A percentile compares a stretch with the other conserved stretches of the same genome.
phyloP scores from a whole-genome alignment of 1,284 basidiomycete genomes.

The Rhodotorula sp. region DNA sequence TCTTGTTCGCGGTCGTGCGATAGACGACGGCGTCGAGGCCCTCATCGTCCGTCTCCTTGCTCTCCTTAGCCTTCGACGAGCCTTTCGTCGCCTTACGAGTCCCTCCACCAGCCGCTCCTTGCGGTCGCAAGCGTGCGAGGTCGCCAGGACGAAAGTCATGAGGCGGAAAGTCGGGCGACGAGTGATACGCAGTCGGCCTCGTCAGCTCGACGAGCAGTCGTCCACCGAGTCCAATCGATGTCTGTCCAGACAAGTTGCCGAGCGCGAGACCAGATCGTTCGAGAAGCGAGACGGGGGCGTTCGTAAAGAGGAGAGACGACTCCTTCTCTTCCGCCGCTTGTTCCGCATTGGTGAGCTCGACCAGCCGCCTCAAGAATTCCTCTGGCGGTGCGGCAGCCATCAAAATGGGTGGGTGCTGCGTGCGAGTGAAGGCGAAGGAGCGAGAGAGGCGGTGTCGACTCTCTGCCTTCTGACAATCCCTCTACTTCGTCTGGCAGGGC shows the following conservation, averaged over 20 bases:
- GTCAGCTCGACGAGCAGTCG: slow-evolving; percentile 40
- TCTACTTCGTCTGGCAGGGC: not conserved
- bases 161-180: slow-evolving; percentile 13
- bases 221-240: slow-evolving; percentile 40
- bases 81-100: not conserved
- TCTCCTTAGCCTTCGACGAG: not conserved
- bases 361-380: slow-evolving; percentile 18
- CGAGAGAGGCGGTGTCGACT: not conserved
- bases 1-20: slow-evolving; percentile 35
- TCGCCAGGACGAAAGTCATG: slow-evolving; percentile 42
- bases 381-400: slow-evolving; percentile 8
- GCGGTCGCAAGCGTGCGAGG: slow-evolving; percentile 6
- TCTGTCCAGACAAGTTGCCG: slow-evolving; percentile 2
- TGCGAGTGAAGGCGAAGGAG: not conserved
- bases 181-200: slow-evolving; percentile 20
- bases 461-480: no score
- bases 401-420: not conserved
- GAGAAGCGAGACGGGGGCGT: slow-evolving; percentile 12
- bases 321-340: slow-evolving; percentile 17
- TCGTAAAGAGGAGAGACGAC: slow-evolving; percentile 16
- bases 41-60: slow-evolving; percentile 16
- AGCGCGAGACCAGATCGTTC: slow-evolving; percentile 12
- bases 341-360: slow-evolving; percentile 19
- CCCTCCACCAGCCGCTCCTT: not conserved
- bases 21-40: slow-evolving; percentile 42